Base-by-base conservation (phyloP, 345 rosid genomes). In the Euphorbia tirucalli region DNA sequence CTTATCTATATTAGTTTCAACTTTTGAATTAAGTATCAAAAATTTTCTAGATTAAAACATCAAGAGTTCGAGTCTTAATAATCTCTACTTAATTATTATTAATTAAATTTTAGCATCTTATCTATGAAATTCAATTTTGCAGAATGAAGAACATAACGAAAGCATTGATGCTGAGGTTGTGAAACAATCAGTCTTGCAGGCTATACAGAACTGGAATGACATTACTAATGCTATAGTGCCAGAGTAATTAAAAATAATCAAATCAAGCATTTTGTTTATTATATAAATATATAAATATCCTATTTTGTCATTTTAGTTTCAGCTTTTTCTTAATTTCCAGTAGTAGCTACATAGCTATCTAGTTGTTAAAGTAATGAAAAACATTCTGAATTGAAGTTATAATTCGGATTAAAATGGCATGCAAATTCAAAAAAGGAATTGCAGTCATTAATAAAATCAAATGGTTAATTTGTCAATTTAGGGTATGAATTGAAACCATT, bases 161-260 rank as follows among this genome's bases (percentile, higher is more conserved):
- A 71, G 56, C 52, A 77, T 89, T 67, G 91, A 87, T 72, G 89
- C 86, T 74, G 85, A 88, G 71, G 87, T 81, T 74, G 91, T 93
- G 82, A 83, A 89, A 80, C 88, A 85, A 71, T 90, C 91, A 68
- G 90, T 90, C 62, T 70, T 85, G 65, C 87, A 84, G 61, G 92
- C 95, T 43, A 84, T 90, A 50, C 78, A 80, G 77, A 88, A 76
- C 66, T 90, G 95, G 95, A 82, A 80, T 69, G 84, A 75, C 41
- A 78, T 15, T 70, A 71, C 37, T 68, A n/a, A 8, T 25, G 30
- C 15, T 9, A 68, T 61, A 55, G 44, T 31, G 44, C 43, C 63
- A 64, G 56, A 61, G 30, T 74, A 59, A 66, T 46, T 46, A 46
- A 46, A 13, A 13, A 7, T 46, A 13, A 46, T 68, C 7, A 52